Base-by-base conservation (phyloP, 352 stramenopile genomes). In the Elongisporangium prolatum region DNA sequence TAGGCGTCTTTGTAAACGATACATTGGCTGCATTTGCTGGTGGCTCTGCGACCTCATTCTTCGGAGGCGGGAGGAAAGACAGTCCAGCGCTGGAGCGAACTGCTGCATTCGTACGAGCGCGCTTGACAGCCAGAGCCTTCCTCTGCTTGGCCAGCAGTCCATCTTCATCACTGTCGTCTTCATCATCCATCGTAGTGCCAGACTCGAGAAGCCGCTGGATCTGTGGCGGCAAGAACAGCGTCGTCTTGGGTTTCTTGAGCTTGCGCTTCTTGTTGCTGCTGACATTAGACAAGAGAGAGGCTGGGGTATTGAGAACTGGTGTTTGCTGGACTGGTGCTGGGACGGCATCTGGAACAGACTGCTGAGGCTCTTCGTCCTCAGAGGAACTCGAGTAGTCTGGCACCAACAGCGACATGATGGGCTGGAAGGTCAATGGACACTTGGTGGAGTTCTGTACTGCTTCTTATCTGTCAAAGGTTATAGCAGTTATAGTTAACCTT, bases 41-140 rank as follows among this genome's bases (percentile, higher is more conserved):
- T 40, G 59, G 50, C 37, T 52, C 57, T 17, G 64, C 57, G 0
- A 84, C 22, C 24, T 71, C 57, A 44, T 86, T 67, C 56, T 89
- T 88, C 9, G 83, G 83, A 2, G 70, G 54, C 25, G 83, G 83
- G 1, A 92, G 65, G 65, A 92, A 92, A 25, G 78, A 72, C 18
- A 92, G 54, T 11, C 44, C 28, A 24, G 21, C 17, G 21, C 17
- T 62, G 13, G 3, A 9, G 22, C 7, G 63, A 69, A 18, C 10
- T 61, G 56, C 1, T 48, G 3, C 6, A 40, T 22, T 1, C 50
- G 38, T 50, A 1, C 69, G 68, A 11, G 68, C 62, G 0, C 69
- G 69, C 51, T 80, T 84, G 24, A 50, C 77, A 0, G 61, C 66
- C 14, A 61, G 61, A 18, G 72, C 72, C 50, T 79, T 75, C 57